These are phyloP conservation scores for Incumbomyces delicatus DNA, from an alignment of 2,329 filamentous ascomycete genomes.

Conservation along the genomic window DNA sequence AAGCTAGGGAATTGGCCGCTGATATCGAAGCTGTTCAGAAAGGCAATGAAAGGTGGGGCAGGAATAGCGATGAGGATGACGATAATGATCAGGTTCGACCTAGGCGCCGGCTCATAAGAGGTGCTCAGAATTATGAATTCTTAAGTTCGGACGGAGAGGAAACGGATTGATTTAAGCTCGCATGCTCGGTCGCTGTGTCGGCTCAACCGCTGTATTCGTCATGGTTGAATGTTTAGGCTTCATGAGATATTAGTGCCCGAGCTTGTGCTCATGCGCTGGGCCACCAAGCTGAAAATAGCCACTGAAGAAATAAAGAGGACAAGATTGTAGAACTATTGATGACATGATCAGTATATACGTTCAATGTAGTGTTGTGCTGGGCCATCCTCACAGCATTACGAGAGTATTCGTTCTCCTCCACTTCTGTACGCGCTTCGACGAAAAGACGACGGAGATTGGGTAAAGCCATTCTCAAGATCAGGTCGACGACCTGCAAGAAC, in stretches of 20 bases:
- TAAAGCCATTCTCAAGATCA: slow-evolving; percentile 37
- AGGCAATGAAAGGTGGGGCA: slow-evolving; percentile 71
- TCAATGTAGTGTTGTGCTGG: slow-evolving; percentile 2
- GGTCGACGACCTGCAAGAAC: no score
- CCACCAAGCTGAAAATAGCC: slow-evolving; percentile 84
- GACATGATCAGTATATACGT: not conserved
- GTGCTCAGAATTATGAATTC: slow-evolving; percentile 45
- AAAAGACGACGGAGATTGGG: slow-evolving; percentile 95
- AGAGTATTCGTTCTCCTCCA: slow-evolving; percentile 90
- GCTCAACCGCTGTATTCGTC: no score
- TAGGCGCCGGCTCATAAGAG: slow-evolving; percentile 33
- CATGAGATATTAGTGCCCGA: not conserved
- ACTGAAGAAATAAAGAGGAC: slow-evolving; percentile 95
- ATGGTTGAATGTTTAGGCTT: not conserved
- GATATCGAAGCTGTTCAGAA: slow-evolving; percentile 79
- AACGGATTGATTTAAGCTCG: slow-evolving; percentile 28
- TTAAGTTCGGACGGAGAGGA: slow-evolving; percentile 62
- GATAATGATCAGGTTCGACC: slow-evolving; percentile 27
- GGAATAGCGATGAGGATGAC: slow-evolving; percentile 32
- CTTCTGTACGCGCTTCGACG: slow-evolving; percentile 84
- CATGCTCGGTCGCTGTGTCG: not conserved
- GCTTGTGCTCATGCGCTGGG: slow-evolving; percentile 63
- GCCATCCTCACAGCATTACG: slow-evolving; percentile 64
- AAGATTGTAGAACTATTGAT: slow-evolving; percentile 81
- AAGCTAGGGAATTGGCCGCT: slow-evolving; percentile 69